phyloP scores from a whole-genome alignment of 2,329 filamentous ascomycete genomes.

The Talaromyces sp. region DNA sequence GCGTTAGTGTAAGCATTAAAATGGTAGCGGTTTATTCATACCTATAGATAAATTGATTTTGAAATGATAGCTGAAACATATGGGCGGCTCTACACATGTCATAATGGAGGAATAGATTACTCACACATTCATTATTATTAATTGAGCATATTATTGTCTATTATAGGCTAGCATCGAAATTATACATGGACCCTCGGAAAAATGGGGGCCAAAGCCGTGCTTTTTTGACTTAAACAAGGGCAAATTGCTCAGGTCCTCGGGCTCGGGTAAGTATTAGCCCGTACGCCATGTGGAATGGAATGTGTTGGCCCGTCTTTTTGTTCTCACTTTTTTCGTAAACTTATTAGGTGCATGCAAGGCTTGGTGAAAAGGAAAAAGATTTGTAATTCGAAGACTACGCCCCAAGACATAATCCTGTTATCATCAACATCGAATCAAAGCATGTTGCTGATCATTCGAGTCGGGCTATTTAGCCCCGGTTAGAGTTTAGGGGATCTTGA shows the following conservation, averaged over 20 bases:
- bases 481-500: not conserved
- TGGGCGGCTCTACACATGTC: not conserved
- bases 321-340: not conserved
- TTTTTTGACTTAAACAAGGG: not conserved
- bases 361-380: not conserved
- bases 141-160: not conserved
- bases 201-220: not conserved
- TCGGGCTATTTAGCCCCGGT: not conserved
- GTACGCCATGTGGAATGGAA: not conserved
- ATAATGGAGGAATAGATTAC: not conserved
- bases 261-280: not conserved
- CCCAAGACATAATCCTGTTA: not conserved
- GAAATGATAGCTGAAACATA: not conserved
- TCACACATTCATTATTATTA: not conserved
- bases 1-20: too few species aligned
- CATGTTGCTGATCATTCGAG: not conserved
- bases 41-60: not conserved
- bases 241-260: not conserved
- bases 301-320: not conserved
- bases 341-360: not conserved
- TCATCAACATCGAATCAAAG: not conserved
- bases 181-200: not conserved
- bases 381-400: not conserved
- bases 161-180: not conserved
- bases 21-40: not conserved